Conservation (phyloP, 352 stramenopile genomes). For the Phytophthora brassicae region DNA sequence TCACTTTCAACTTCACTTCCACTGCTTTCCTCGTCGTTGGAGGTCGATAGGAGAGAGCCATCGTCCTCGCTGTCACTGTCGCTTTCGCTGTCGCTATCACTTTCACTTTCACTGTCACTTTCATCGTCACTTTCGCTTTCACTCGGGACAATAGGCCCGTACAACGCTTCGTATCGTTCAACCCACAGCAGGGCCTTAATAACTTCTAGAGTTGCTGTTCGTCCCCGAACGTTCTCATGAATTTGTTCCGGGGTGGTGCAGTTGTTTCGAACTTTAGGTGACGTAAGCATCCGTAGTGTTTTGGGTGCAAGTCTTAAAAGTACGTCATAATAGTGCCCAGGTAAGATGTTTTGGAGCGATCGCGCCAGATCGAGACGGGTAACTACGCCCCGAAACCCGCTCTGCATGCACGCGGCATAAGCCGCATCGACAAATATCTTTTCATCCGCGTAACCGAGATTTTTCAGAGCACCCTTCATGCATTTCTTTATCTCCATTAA, state of each 20-base stretch:
- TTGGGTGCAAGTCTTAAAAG: slow-evolving; percentile 23
- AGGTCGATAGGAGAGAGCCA: background rate
- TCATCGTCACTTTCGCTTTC: slow-evolving; percentile 16
- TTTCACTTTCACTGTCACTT: slow-evolving; percentile 6
- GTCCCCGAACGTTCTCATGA: slow-evolving; percentile 21
- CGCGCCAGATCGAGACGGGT: slow-evolving; percentile 34
- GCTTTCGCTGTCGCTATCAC: background rate
- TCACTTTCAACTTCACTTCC: background rate
- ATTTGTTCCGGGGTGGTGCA: slow-evolving; percentile 33
- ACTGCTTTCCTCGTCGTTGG: background rate
- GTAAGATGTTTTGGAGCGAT: slow-evolving; percentile 40
- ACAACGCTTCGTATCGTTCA: slow-evolving; percentile 37
- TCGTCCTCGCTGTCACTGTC: background rate
- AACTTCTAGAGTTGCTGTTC: slow-evolving; percentile 15
- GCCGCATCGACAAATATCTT: slow-evolving; percentile 46
- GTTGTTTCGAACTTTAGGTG: slow-evolving; percentile 19
- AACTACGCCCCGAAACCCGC: slow-evolving; percentile 39
- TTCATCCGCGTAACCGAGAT: slow-evolving; percentile 43
- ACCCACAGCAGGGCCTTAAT: slow-evolving; percentile 56
- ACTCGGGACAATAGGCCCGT: slow-evolving; percentile 17
- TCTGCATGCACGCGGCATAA: slow-evolving; percentile 43
- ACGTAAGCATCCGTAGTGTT: slow-evolving; percentile 17
- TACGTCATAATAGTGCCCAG: slow-evolving; percentile 37
- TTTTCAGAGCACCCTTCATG: slow-evolving; percentile 40
- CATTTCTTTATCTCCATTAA: slow-evolving; percentile 49